A percentile compares a stretch with the other conserved stretches of the same genome.
Conservation (phyloP, 208 protist genomes). For the Trypanosoma cruzi region DNA sequence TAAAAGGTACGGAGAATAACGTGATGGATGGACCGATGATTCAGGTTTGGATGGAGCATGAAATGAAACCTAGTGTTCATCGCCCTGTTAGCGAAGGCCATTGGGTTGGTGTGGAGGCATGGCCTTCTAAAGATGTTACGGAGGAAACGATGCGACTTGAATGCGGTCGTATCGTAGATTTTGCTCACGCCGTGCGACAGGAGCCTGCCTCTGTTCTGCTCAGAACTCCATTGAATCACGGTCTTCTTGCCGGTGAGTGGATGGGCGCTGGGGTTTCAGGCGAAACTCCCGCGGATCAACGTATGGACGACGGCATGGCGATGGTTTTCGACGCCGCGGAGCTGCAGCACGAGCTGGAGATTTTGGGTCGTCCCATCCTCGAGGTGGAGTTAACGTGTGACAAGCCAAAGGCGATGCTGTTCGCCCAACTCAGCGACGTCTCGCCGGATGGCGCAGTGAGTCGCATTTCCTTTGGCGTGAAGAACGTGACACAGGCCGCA, state of each 20-base stretch:
- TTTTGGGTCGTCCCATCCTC: slow-evolving; percentile 54
- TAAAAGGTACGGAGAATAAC: slow-evolving; percentile 40
- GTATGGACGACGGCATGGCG: slow-evolving; percentile 66
- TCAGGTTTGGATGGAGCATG: slow-evolving; percentile 62
- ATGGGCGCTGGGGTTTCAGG: slow-evolving; percentile 59
- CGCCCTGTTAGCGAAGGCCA: slow-evolving; percentile 45
- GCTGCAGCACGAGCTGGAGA: slow-evolving; percentile 31
- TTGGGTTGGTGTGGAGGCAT: slow-evolving; percentile 44
- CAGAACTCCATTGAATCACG: slow-evolving; percentile 64
- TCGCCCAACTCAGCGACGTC: slow-evolving; percentile 63
- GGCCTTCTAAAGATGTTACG: slow-evolving; percentile 31
- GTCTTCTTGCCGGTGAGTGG: slow-evolving; percentile 62
- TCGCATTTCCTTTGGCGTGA: slow-evolving; percentile 59
- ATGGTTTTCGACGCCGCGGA: slow-evolving; percentile 47
- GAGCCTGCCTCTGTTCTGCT: slow-evolving; percentile 30
- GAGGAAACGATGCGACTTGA: slow-evolving; percentile 22
- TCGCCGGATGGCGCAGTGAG: slow-evolving; percentile 52
- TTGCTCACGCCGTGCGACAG: slow-evolving; percentile 17
- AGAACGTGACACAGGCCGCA: slow-evolving; percentile 49
- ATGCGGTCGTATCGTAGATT: slow-evolving; percentile 12
- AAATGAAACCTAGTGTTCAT: slow-evolving; percentile 39
- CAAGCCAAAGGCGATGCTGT: slow-evolving; percentile 59
- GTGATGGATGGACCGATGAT: slow-evolving; percentile 38
- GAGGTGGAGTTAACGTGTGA: slow-evolving; percentile 45
- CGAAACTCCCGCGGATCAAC: slow-evolving; percentile 61